Evolutionary conservation across 1,284 basidiomycete species (phyloP).

Genomic region (Puccinia triticina): DNA sequence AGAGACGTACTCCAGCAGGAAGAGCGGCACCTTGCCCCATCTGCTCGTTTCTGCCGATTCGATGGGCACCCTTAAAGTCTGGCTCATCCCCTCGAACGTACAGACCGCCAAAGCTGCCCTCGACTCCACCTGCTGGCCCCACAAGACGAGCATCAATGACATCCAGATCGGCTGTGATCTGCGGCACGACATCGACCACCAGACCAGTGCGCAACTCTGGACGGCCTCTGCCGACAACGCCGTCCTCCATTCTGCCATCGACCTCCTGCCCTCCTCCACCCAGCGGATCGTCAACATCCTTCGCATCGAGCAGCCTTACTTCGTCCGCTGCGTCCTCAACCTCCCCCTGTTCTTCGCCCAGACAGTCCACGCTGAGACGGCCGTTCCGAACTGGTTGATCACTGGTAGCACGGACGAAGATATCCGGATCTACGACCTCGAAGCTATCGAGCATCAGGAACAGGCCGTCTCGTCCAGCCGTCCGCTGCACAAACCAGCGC

Average conservation of each 20-base stretch:
- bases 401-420: constrained; percentile 77
- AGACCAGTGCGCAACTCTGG: constrained; percentile 35
- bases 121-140: constrained; percentile 78
- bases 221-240: constrained; percentile 84
- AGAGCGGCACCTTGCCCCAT: neutral
- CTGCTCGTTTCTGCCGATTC: constrained; percentile 46
- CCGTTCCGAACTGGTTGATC: constrained; percentile 69
- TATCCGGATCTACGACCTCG: constrained; percentile 66
- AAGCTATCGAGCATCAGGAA: constrained; percentile 51
- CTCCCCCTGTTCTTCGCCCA: constrained; percentile 73
- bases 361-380: constrained; percentile 65
- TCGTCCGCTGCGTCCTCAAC: constrained; percentile 66
- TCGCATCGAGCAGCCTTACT: constrained; percentile 52
- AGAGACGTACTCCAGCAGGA: neutral
- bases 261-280: constrained; percentile 61
- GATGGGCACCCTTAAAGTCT: constrained; percentile 46
- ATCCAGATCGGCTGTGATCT: constrained; percentile 18
- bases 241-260: constrained; percentile 65
- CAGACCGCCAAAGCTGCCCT: constrained; percentile 1
- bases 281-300: constrained; percentile 54
- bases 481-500: constrained; percentile 26
- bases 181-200: constrained; percentile 30
- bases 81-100: constrained; percentile 17
- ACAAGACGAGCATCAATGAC: constrained; percentile 40
- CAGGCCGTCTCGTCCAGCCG: constrained; percentile 11